Evolutionary conservation across 257 asterid species (phyloP), one percentile per base, ranked within the genome.

Genomic region (Echites panduratus): DNA sequence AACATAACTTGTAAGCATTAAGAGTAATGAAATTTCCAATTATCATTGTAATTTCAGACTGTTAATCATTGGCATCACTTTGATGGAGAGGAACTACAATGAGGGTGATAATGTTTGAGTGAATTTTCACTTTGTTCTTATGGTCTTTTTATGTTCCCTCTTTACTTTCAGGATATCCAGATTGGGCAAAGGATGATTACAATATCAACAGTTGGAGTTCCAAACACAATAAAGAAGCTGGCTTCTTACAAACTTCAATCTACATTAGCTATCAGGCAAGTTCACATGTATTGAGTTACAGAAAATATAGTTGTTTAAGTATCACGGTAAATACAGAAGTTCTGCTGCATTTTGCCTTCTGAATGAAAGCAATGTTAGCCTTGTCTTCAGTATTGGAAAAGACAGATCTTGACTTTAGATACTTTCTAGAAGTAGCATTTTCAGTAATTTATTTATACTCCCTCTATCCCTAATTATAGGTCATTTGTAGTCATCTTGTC

Each of bases 101-200:
- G 8, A n/a, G 40, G 44, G 67, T 29, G 14, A 61, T 32, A 13
- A 32, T 0, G 14, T 32, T 61, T 29, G 44, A 26, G 44, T 12
- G 45, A 29, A 61, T 16, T 29, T 29, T 32, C 67, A 29, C 44
- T 32, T 29, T 78, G 67, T 74, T 26, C 62, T 52, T 72, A 49
- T 43, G 52, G 66, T 48, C 68, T 71, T 78, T 44, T 35, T 59
- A 75, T 71, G 20, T 53, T 29, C 38, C 38, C 26, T 67, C 62
- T 64, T 76, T 71, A 48, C 71, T 38, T 73, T 40, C 72, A 93
- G 98, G 98, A 93, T 85, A 77, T 91, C 74, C 85, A 86, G 86
- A 94, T 94, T 70, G 98, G 98, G 74, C 98, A 94, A 83, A 86
- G 98, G 89, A 94, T 94, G 98, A 94, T 91, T 73, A 94, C 98